These are phyloP conservation scores for Elsinoe arachidis DNA, from an alignment of 2,329 filamentous ascomycete species.

Conservation along the genomic window DNA sequence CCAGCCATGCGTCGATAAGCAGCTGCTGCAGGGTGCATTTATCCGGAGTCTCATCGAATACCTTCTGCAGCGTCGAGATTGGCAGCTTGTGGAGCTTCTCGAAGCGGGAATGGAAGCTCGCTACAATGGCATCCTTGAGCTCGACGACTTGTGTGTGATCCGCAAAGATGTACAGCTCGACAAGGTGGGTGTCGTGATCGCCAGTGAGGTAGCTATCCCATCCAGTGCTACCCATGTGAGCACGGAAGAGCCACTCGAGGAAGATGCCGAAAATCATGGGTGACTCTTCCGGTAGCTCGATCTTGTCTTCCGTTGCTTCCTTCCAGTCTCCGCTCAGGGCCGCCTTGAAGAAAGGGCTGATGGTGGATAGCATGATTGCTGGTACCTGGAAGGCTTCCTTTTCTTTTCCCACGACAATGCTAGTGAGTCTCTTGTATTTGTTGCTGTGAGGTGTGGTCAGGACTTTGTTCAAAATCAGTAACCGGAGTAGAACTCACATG, in stretches of 20 bases:
- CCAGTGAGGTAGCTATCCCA: no score
- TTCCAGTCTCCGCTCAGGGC: neutral
- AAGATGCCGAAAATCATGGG: neutral
- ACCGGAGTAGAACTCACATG: no score
- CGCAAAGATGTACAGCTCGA: neutral
- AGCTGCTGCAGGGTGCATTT: neutral
- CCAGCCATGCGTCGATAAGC: neutral
- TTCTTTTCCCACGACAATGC: no score
- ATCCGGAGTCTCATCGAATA: neutral
- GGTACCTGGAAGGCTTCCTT: no score
- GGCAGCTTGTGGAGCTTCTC: neutral
- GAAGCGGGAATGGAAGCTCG: neutral
- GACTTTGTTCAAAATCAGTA: no score
- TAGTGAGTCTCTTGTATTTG: neutral
- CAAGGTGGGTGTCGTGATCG: neutral
- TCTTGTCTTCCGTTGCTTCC: neutral
- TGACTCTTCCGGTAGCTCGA: neutral
- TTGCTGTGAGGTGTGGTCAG: neutral
- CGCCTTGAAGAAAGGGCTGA: neutral
- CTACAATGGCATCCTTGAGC: neutral
- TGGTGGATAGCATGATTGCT: neutral
- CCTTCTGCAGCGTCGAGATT: neutral
- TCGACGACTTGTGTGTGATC: neutral
- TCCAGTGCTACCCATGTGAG: neutral
- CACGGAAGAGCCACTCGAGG: neutral